Evolutionary conservation across 441 rosid genomes (phyloP).

Genomic region (Geranium incanum): DNA sequence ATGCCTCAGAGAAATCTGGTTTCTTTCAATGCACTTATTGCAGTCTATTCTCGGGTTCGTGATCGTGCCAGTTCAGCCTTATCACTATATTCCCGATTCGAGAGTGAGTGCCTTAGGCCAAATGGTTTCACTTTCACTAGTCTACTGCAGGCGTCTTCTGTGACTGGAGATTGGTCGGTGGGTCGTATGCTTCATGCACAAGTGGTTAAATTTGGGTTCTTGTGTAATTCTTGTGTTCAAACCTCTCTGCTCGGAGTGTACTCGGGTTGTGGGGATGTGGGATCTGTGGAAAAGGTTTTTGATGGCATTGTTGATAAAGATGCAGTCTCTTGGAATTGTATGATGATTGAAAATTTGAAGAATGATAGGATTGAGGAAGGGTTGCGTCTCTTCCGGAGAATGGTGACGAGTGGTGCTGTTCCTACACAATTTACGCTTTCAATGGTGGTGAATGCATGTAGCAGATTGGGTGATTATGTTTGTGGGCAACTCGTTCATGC

Average conservation of each 20-base stretch:
- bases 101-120: constrained; percentile 41
- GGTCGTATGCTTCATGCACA: constrained; percentile 53
- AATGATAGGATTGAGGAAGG: constrained; percentile 47
- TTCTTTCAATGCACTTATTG: constrained; percentile 55
- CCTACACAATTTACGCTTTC: constrained; percentile 68
- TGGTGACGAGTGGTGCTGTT: constrained; percentile 46
- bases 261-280: constrained; percentile 54
- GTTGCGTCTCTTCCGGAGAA: constrained; percentile 34
- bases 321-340: constrained; percentile 62
- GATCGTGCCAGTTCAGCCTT: constrained; percentile 28
- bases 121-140: constrained; percentile 65
- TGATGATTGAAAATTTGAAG: constrained; percentile 60
- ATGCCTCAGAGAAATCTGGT: constrained; percentile 61
- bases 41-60: constrained; percentile 54
- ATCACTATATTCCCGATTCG: constrained; percentile 34
- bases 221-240: constrained; percentile 45
- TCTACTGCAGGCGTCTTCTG: constrained; percentile 50
- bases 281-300: constrained; percentile 48
- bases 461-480: constrained; percentile 40
- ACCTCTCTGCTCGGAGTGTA: constrained; percentile 75
- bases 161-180: constrained; percentile 39
- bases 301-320: constrained; percentile 43
- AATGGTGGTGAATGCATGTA: constrained; percentile 58
- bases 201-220: constrained; percentile 43
- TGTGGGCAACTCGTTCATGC: constrained; percentile 52